These are phyloP conservation scores for Chaetomium olivaceum DNA, from an alignment of 2,329 filamentous ascomycete species.

Conservation along the genomic window DNA sequence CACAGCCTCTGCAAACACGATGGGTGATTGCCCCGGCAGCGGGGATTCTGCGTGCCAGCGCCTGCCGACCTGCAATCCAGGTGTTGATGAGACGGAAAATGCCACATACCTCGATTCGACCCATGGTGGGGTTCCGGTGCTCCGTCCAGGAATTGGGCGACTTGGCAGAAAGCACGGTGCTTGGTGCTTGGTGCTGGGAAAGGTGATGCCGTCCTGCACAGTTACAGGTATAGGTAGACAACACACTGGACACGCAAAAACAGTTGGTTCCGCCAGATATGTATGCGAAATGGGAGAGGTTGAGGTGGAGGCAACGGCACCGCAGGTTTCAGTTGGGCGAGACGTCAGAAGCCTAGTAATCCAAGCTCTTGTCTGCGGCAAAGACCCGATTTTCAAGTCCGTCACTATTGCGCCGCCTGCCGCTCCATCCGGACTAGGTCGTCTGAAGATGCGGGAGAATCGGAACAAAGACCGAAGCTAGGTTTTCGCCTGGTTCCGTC, in stretches of 20 bases:
- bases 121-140: conserved; percentile 45
- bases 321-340: conserved; percentile 7
- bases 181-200: not conserved
- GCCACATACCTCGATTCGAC: conserved; percentile 56
- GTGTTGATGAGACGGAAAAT: conserved; percentile 19
- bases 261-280: not conserved
- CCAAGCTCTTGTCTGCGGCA: conserved; percentile 8
- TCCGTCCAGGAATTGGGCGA: conserved; percentile 2
- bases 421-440: conserved; percentile 24
- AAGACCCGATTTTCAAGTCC: conserved; percentile 13
- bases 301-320: not conserved
- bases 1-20: conserved; percentile 4
- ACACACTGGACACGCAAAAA: not conserved
- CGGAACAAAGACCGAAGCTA: conserved; percentile 16
- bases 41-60: conserved; percentile 19
- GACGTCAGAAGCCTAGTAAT: not conserved
- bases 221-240: not conserved
- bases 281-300: not conserved
- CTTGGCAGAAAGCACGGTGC: conserved; percentile 16
- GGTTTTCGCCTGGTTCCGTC: conserved; percentile 10
- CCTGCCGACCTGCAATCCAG: conserved; percentile 1
- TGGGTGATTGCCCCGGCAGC: conserved; percentile 16
- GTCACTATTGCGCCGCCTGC: conserved; percentile 16
- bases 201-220: conserved; percentile 5
- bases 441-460: conserved; percentile 15